Percentiles rank a stretch among this genome's conserved stretches.
Evolutionary conservation across 2,329 filamentous ascomycete genomes (phyloP).

Genomic region (Fusarium globosum): DNA sequence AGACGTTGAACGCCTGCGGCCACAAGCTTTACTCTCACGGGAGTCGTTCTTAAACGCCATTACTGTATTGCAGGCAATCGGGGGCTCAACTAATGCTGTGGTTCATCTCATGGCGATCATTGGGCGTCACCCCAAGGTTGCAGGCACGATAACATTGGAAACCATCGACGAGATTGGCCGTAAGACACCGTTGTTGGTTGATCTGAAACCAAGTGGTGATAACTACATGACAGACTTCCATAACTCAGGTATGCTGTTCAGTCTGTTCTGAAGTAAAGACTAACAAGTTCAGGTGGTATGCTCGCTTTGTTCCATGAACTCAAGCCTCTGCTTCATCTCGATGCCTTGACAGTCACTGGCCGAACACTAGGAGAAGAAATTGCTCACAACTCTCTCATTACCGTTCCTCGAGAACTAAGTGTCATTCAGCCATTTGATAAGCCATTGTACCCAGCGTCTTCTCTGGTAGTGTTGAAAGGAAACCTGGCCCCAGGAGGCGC

Average conservation of each 20-base stretch:
- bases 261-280: fast-evolving
- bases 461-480: slow-evolving; percentile 83
- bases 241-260: slow-evolving; percentile 53
- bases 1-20: slow-evolving; percentile 73
- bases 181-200: slow-evolving; percentile 82
- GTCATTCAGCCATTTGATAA: slow-evolving; percentile 73
- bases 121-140: slow-evolving; percentile 75
- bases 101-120: slow-evolving; percentile 89
- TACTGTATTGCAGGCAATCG: slow-evolving; percentile 86
- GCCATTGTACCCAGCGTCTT: slow-evolving; percentile 78
- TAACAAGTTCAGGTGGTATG: slow-evolving; percentile 71
- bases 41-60: slow-evolving; percentile 86
- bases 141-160: slow-evolving; percentile 73
- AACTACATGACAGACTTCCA: slow-evolving; percentile 94
- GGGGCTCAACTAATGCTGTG: slow-evolving; percentile 86
- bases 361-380: slow-evolving; percentile 85
- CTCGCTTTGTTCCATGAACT: slow-evolving; percentile 83
- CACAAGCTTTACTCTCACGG: slow-evolving; percentile 76
- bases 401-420: slow-evolving; percentile 50
- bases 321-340: slow-evolving; percentile 79
- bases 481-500: slow-evolving; percentile 87
- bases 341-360: slow-evolving; percentile 84
- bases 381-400: slow-evolving; percentile 72
- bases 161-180: slow-evolving; percentile 83
- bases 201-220: slow-evolving; percentile 86